phyloP scores from a whole-genome alignment of 345 rosid genomes.

The Citrus cavaleriei region DNA sequence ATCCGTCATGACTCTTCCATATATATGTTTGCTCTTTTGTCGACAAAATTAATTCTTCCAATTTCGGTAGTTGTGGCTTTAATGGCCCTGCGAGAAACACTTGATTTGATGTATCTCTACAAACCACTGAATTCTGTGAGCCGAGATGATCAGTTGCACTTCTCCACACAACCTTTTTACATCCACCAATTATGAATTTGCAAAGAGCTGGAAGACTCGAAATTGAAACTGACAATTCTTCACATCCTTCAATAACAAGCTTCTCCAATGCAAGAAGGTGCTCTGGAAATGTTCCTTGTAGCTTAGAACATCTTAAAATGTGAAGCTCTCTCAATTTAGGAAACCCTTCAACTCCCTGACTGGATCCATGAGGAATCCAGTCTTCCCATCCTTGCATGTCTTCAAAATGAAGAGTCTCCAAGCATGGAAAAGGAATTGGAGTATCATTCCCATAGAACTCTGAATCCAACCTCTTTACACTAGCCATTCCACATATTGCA shows the following conservation, averaged over 20 bases:
- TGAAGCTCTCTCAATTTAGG: too few species aligned
- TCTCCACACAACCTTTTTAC: background rate
- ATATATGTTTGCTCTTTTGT: background rate
- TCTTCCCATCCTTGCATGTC: too few species aligned
- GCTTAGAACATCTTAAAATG: constrained; percentile 22
- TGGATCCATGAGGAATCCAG: too few species aligned
- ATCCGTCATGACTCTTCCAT: background rate
- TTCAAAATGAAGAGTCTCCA: too few species aligned
- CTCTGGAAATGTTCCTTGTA: constrained; percentile 16
- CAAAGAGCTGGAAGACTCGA: background rate
- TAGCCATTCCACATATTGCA: accelerated
- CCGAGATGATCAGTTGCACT: background rate
- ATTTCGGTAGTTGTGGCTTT: background rate
- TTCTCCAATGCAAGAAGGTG: constrained; percentile 8
- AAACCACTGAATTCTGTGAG: background rate
- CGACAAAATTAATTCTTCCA: background rate
- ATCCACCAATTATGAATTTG: background rate
- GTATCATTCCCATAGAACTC: too few species aligned
- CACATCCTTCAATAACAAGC: background rate
- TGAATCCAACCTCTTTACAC: too few species aligned
- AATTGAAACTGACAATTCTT: background rate
- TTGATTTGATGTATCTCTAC: background rate
- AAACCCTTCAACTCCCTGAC: too few species aligned
- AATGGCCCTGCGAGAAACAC: background rate
- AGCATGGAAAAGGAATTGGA: too few species aligned